phyloP scores from a whole-genome alignment of 495 filamentous ascomycete species.

The Hyaloscypha bicolor region DNA sequence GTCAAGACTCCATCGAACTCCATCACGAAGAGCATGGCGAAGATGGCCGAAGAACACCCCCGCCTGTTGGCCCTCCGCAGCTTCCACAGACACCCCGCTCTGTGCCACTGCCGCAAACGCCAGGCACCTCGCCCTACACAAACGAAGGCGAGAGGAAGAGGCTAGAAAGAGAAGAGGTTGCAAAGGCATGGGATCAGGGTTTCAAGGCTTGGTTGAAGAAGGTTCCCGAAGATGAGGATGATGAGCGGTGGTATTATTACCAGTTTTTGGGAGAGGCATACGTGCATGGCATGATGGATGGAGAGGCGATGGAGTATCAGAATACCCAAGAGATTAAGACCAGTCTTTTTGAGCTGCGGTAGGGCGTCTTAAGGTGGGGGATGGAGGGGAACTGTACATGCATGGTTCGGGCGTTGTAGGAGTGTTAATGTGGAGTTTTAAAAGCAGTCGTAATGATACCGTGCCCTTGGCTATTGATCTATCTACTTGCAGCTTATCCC shows the following conservation, averaged over 20 bases:
- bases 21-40: no score
- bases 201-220: neutral
- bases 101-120: neutral
- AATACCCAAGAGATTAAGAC: neutral
- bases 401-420: no score
- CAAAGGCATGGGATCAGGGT: conserved; percentile 16
- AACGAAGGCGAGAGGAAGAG: neutral
- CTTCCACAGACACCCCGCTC: neutral
- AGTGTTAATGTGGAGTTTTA: no score
- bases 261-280: conserved; percentile 20
- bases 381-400: no score
- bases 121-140: neutral
- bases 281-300: conserved; percentile 34
- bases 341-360: no score
- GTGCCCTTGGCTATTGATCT: no score
- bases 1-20: no score
- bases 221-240: neutral
- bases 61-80: no score
- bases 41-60: no score
- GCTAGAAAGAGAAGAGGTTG: neutral
- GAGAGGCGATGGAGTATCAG: neutral
- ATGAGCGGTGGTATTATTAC: neutral
- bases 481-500: no score
- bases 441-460: no score
- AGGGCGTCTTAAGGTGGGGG: no score